phyloP scores from a whole-genome alignment of 1,139 yeast genomes.

The Debaryomycetaceae sp. region DNA sequence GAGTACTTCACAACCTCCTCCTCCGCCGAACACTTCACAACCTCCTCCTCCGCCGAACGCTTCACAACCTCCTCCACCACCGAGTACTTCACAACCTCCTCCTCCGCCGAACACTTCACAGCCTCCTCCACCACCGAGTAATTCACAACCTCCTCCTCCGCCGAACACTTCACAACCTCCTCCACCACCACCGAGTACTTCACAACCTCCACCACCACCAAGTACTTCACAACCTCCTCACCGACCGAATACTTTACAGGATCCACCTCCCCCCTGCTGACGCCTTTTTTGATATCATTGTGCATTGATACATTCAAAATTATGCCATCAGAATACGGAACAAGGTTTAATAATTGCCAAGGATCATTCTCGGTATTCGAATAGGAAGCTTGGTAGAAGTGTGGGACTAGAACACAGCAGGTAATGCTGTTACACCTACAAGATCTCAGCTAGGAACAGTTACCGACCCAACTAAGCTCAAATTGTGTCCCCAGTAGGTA shows the following conservation, averaged over 20 bases:
- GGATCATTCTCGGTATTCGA: too few species aligned
- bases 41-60: conserved; percentile 7
- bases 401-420: too few species aligned
- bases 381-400: too few species aligned
- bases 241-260: conserved; percentile 3
- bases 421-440: too few species aligned
- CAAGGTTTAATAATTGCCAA: too few species aligned
- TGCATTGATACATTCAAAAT: too few species aligned
- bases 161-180: conserved; percentile 3
- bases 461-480: too few species aligned
- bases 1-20: conserved; percentile 5
- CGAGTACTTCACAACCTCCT: conserved; percentile 3
- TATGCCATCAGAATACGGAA: too few species aligned
- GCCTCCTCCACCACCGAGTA: conserved; percentile 4
- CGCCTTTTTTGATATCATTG: too few species aligned
- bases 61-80: conserved; percentile 7
- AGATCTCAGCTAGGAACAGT: too few species aligned
- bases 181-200: conserved; percentile 5
- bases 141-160: conserved; percentile 4
- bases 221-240: conserved; percentile 3
- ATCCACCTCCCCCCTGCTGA: too few species aligned
- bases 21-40: conserved; percentile 4
- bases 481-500: too few species aligned
- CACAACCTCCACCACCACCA: conserved; percentile 2
- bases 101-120: conserved; percentile 1